Evolutionary conservation across 2,329 filamentous ascomycete genomes (phyloP), one percentile per base, ranked within the genome.

Genomic region (Dryadomyces quercivorus): DNA sequence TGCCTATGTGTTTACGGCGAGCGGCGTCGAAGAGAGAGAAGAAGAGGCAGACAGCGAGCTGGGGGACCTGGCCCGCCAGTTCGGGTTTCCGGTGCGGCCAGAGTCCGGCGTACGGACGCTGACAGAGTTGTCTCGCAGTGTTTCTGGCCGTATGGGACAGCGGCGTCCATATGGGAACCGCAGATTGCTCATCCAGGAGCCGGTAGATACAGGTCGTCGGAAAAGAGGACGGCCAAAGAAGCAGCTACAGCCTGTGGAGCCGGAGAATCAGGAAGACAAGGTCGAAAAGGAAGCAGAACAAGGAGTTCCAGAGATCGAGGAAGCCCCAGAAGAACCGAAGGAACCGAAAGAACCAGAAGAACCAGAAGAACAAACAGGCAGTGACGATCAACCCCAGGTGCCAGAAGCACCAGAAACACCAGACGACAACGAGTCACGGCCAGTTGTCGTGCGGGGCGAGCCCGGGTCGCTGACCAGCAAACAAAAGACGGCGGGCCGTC

Each of bases 1-100:
- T 52, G 68, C 69, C 10, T 74, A 72, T 57, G 67, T 69, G 48
- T 74, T 71, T 55, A 67, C 65, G n/a, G 61, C 59, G 13, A 13
- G 22, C 22, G 38, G 38, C 38, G 13, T 13, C 16, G 44, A 47
- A 3, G 36, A 15, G 43, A n/a, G 12, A 10, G 20, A 21, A 9
- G 45, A 49, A 16, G 22, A 7, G 18, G n/a, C 26, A 31, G 26
- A 31, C 26, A 8, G 26, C 26, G 50, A 5, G 40, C 7, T 20
- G 40, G n/a, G 13, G 43, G 16, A 48, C 9, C 15, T 34, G 21
- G 3, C 9, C 34, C 21, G 9, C 2, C 38, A 20, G 6, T 54
- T 22, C 40, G 48, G 48, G 0, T 57, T 57, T 12, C 3, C 44
- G 3, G 51, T 53, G 1, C 61, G 60, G 38, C 54, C 54, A 9